Conservation (phyloP, 2,329 filamentous ascomycete species). For the Aspergillus brunneoviolaceus region DNA sequence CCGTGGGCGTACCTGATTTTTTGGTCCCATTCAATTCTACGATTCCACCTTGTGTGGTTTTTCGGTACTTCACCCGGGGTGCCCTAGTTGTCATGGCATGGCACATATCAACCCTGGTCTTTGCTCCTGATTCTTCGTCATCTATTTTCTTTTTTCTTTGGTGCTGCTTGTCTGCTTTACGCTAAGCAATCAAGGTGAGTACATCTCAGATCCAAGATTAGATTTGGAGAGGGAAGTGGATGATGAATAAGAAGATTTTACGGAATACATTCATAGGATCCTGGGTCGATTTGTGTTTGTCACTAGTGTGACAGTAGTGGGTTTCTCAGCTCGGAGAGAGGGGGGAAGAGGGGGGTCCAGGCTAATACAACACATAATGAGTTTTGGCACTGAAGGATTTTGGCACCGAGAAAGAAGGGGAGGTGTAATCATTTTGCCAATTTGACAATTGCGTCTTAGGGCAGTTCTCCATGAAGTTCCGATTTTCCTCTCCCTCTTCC, state of each 20-base stretch:
- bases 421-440: background rate
- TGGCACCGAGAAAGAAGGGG: background rate
- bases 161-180: background rate
- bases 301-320: conserved; percentile 28
- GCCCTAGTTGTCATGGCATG: background rate
- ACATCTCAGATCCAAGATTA: conserved; percentile 7
- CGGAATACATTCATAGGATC: conserved; percentile 8
- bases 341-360: background rate
- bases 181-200: conserved; percentile 2
- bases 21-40: background rate
- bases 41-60: background rate
- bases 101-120: conserved; percentile 5
- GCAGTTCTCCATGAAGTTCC: background rate
- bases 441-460: background rate
- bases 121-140: background rate
- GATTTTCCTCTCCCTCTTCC: background rate
- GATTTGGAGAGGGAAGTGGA: background rate
- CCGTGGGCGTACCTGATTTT: background rate
- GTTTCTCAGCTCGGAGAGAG: conserved; percentile 12
- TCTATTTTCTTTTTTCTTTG: background rate
- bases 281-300: conserved; percentile 25
- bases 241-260: conserved; percentile 15
- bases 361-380: conserved; percentile 10
- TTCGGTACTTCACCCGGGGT: background rate
- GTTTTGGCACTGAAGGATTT: conserved; percentile 11